Evolutionary conservation across 176 grass and related monocot genomes (phyloP).

Genomic region (Bolboschoenus planiculmis): DNA sequence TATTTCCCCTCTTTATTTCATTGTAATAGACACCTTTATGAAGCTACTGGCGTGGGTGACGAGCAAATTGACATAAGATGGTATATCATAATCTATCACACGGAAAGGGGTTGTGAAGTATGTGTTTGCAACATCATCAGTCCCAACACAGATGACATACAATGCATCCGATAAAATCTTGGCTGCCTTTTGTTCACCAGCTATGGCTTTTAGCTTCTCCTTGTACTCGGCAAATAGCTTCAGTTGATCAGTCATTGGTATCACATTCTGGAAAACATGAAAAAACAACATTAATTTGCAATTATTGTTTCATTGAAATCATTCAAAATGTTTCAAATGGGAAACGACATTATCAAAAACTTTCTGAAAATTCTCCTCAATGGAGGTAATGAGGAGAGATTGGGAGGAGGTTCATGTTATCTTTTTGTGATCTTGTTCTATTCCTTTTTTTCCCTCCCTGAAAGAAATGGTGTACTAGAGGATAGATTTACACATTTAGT

Average conservation of each 20-base stretch:
- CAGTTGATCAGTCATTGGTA: conserved; percentile 53
- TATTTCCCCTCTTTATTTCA: neutral
- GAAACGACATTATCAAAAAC: neutral
- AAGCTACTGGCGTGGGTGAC: conserved; percentile 35
- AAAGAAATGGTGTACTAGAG: neutral
- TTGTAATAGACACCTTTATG: conserved; percentile 23
- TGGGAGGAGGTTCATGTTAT: neutral
- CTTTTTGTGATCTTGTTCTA: neutral
- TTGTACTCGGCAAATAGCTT: conserved; percentile 63
- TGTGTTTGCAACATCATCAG: conserved; percentile 74
- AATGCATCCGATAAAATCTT: conserved; percentile 41
- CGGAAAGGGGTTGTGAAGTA: conserved; percentile 71
- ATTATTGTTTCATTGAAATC: neutral
- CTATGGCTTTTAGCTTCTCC: conserved; percentile 31
- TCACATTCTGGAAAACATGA: conserved; percentile 34
- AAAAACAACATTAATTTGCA: neutral
- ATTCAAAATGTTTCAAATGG: neutral
- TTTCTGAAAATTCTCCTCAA: neutral
- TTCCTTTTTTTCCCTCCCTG: neutral
- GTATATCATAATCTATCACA: conserved; percentile 46
- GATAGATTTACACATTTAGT: neutral
- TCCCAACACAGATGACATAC: conserved; percentile 55
- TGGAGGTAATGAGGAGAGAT: neutral
- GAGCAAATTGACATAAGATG: conserved; percentile 65
- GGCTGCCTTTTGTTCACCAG: conserved; percentile 37